Evolutionary conservation across 108 stramenopile genomes (phyloP).

Genomic region (Cyclotella cryptica): DNA sequence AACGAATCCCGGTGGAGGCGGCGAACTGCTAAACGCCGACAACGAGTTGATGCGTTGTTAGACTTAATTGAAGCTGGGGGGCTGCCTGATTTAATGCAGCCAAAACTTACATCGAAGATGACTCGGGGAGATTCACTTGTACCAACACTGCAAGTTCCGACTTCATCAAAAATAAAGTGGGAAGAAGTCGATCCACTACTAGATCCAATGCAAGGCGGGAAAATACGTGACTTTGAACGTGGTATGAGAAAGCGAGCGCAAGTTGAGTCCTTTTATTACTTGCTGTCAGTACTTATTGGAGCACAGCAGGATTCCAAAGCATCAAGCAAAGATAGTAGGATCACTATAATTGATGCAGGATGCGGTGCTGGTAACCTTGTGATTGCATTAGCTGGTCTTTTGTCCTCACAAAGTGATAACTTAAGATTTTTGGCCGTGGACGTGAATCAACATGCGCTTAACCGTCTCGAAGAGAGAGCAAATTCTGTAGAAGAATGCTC

Average conservation of each 20-base stretch:
- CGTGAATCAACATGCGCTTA: slow-evolving; percentile 36
- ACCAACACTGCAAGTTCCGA: slow-evolving; percentile 30
- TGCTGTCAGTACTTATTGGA: slow-evolving; percentile 27
- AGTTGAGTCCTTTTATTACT: slow-evolving; percentile 46
- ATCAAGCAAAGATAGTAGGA: neutral
- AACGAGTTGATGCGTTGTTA: slow-evolving; percentile 36
- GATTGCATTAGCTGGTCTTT: slow-evolving; percentile 41
- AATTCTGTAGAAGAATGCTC: neutral
- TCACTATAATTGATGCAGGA: slow-evolving; percentile 45
- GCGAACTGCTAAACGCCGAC: slow-evolving; percentile 43
- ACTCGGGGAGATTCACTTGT: neutral
- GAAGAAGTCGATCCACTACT: slow-evolving; percentile 16
- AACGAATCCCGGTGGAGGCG: slow-evolving; percentile 31
- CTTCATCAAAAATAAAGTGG: slow-evolving; percentile 34
- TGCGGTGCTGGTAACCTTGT: slow-evolving; percentile 50
- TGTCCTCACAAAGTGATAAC: slow-evolving; percentile 5
- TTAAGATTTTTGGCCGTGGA: slow-evolving; percentile 45
- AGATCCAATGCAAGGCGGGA: slow-evolving; percentile 51
- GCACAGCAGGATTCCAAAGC: slow-evolving; percentile 3
- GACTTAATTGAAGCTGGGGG: slow-evolving; percentile 22
- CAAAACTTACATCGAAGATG: neutral
- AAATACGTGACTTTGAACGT: slow-evolving; percentile 15
- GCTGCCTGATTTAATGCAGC: neutral
- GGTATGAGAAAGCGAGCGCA: slow-evolving; percentile 40
- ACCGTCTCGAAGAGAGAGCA: slow-evolving; percentile 21